Evolutionary conservation across 1,284 basidiomycete species (phyloP).

Genomic region (Fomitopsis schrenkii): DNA sequence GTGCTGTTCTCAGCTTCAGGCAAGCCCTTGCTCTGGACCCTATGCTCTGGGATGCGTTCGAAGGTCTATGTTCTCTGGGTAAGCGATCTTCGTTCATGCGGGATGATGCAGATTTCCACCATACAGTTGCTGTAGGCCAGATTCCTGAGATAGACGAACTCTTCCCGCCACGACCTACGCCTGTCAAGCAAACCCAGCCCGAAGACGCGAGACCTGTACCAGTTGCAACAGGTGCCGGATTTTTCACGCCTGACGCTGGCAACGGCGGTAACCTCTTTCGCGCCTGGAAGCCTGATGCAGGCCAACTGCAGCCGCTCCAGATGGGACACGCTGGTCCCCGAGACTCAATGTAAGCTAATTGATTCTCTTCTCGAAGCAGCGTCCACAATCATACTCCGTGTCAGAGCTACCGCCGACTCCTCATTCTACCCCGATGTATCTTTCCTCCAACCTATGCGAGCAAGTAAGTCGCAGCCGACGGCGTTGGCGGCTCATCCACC

Average conservation of each 20-base stretch:
- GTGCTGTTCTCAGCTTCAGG: constrained; percentile 68
- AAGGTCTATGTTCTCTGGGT: constrained; percentile 85
- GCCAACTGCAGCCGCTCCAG: constrained; percentile 51
- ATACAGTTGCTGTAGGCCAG: constrained; percentile 41
- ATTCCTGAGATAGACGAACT: constrained; percentile 66
- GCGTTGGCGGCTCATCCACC: constrained; percentile 37
- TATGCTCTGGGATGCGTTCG: constrained; percentile 92
- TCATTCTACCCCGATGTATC: constrained; percentile 58
- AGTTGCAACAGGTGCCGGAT: constrained; percentile 57
- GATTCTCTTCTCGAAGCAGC: background rate
- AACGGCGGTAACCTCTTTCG: constrained; percentile 51
- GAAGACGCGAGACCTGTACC: constrained; percentile 48
- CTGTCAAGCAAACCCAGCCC: constrained; percentile 45
- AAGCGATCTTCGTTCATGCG: constrained; percentile 21
- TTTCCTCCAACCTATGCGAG: constrained; percentile 42
- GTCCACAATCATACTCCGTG: constrained; percentile 1
- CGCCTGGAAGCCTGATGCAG: constrained; percentile 45
- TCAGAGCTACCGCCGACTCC: constrained; percentile 57
- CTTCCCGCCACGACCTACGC: constrained; percentile 61
- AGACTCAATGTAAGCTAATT: constrained; percentile 55
- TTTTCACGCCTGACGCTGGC: constrained; percentile 74
- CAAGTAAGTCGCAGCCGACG: constrained; percentile 29
- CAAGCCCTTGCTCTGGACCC: constrained; percentile 75
- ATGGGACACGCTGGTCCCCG: constrained; percentile 49
- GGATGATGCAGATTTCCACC: background rate